phyloP scores from a whole-genome alignment of 345 rosid species.

The Orychophragmus violaceus region DNA sequence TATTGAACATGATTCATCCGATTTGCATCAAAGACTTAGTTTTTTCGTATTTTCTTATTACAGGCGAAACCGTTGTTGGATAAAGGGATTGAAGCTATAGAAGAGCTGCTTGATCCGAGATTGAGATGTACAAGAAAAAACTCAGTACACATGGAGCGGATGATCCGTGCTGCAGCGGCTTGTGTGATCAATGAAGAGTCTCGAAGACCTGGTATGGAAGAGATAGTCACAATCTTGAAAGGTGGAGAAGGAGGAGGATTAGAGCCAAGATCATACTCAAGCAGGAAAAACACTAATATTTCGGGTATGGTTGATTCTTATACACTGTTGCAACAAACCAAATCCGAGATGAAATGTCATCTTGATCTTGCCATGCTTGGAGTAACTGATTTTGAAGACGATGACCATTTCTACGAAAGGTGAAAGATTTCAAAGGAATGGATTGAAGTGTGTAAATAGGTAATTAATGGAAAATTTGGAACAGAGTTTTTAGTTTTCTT shows the following conservation, averaged over 20 bases:
- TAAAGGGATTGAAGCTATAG: constrained; percentile 59
- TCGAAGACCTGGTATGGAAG: constrained; percentile 61
- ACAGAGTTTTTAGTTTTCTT: constrained; percentile 9
- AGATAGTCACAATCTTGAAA: constrained; percentile 53
- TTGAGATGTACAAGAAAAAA: constrained; percentile 42
- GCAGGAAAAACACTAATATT: constrained; percentile 44
- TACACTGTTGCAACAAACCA: constrained; percentile 59
- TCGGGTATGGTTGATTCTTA: constrained; percentile 60
- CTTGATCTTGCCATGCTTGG: constrained; percentile 92
- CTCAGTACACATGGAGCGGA: constrained; percentile 43
- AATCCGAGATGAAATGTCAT: constrained; percentile 83
- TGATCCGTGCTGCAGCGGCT: constrained; percentile 79
- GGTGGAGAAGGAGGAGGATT: constrained; percentile 44
- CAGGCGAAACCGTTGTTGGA: constrained; percentile 88
- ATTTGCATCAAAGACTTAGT: background rate
- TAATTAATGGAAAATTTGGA: constrained; percentile 20
- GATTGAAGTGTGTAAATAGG: constrained; percentile 26
- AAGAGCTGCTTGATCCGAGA: constrained; percentile 66
- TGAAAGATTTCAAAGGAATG: constrained; percentile 25
- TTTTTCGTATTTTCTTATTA: background rate
- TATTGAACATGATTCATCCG: too few relatives aligned
- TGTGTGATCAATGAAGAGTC: constrained; percentile 78
- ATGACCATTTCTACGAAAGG: constrained; percentile 50
- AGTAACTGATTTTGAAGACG: constrained; percentile 77
- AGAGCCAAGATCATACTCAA: constrained; percentile 35